These are phyloP conservation scores for Saitozyma sp. DNA, from an alignment of 768 basidiomycete species.

Conservation along the genomic window DNA sequence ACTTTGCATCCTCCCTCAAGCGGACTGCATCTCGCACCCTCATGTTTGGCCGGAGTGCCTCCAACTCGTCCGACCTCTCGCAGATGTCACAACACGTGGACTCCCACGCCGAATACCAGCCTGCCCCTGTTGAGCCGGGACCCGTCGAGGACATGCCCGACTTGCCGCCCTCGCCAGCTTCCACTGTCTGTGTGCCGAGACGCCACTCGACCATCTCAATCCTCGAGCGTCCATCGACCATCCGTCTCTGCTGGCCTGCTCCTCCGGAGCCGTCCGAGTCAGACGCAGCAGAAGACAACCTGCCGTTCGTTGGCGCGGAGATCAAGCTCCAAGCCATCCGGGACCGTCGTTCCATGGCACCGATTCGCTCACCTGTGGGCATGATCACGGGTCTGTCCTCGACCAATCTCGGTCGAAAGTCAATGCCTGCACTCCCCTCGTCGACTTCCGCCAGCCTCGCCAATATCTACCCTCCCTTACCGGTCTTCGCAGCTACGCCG, in stretches of 20 bases:
- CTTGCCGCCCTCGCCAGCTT: conserved; percentile 40
- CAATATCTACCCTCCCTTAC: conserved; percentile 41
- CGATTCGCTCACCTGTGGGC: conserved; percentile 18
- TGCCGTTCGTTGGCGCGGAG: conserved; percentile 30
- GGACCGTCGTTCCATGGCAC: conserved; percentile 35
- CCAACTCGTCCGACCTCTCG: conserved; percentile 8
- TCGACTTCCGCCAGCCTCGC: conserved; percentile 23
- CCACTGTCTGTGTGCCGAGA: conserved; percentile 43
- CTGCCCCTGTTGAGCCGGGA: conserved; percentile 8
- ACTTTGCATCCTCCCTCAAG: conserved; percentile 21
- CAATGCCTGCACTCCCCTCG: conserved; percentile 32
- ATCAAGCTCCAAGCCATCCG: conserved; percentile 20
- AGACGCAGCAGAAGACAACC: conserved; percentile 24
- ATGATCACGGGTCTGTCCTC: background rate
- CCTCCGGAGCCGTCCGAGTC: conserved; percentile 10
- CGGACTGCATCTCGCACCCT: conserved; percentile 13
- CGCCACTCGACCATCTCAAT: conserved; percentile 35
- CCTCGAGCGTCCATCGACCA: conserved; percentile 36
- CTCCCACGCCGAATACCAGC: too few relatives aligned
- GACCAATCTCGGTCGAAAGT: conserved; percentile 21
- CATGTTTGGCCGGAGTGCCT: conserved; percentile 8
- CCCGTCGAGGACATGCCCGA: conserved; percentile 24
- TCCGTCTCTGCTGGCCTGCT: conserved; percentile 39
- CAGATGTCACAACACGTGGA: too few relatives aligned
- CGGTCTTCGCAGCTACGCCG: conserved; percentile 15